Evolutionary conservation across 1,284 basidiomycete genomes (phyloP).

Genomic region (Ustilago lituana): DNA sequence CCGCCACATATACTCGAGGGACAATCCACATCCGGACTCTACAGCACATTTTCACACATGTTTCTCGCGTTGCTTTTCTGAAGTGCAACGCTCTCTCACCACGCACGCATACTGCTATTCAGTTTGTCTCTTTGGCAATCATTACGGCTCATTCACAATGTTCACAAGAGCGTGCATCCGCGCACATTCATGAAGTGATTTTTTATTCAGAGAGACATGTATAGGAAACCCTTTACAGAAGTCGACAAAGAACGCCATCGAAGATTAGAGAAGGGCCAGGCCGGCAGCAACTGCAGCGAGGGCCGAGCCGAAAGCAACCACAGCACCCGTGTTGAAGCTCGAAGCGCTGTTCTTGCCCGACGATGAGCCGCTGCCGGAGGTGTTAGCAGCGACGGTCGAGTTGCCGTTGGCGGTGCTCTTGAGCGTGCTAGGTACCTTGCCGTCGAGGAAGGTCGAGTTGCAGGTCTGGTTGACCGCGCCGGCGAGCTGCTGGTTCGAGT

Average conservation of each 20-base stretch:
- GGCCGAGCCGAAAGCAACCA: conserved; percentile 14
- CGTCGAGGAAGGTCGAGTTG: conserved; percentile 25
- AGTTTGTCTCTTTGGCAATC: no score
- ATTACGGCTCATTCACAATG: no score
- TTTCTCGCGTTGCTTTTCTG: no score
- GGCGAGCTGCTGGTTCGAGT: conserved; percentile 18
- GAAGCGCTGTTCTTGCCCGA: conserved; percentile 5
- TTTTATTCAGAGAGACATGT: no score
- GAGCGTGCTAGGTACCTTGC: conserved; percentile 24
- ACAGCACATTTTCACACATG: no score
- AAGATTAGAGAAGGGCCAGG: conserved; percentile 24
- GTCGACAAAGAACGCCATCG: neutral
- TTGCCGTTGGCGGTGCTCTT: conserved; percentile 37
- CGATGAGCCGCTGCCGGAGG: conserved; percentile 5
- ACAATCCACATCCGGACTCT: no score
- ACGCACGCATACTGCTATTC: no score
- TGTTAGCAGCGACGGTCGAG: conserved; percentile 14
- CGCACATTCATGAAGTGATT: no score
- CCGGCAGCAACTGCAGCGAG: conserved; percentile 36
- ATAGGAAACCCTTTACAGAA: no score
- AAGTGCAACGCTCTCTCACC: no score
- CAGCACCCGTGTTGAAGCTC: conserved; percentile 2
- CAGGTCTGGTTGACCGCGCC: conserved; percentile 29
- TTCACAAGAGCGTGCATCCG: no score
- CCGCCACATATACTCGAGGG: no score